Conservation (phyloP, 345 rosid species). For the Tarenaya hassleriana region DNA sequence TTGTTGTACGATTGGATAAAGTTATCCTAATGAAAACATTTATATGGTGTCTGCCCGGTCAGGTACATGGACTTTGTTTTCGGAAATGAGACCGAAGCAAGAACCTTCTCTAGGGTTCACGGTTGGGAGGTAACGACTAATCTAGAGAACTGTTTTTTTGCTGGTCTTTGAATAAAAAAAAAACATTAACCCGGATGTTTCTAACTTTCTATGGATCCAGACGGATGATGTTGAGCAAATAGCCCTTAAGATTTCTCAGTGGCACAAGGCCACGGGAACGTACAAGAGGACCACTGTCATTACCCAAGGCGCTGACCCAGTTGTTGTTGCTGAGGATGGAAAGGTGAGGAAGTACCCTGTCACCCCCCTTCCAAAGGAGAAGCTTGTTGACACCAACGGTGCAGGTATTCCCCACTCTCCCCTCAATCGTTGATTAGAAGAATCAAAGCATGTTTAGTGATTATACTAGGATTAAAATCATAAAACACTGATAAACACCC, state of each 20-base stretch:
- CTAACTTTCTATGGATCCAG: constrained; percentile 36
- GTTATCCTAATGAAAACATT: constrained; percentile 7
- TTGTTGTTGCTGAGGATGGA: constrained; percentile 91
- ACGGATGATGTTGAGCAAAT: constrained; percentile 86
- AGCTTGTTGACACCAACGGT: constrained; percentile 89
- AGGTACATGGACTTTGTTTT: constrained; percentile 87
- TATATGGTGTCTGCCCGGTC: constrained; percentile 9
- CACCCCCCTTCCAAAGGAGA: constrained; percentile 70
- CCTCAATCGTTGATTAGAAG: no score
- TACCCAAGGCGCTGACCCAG: constrained; percentile 95
- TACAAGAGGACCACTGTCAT: constrained; percentile 90
- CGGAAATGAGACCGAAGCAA: constrained; percentile 97
- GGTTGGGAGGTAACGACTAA: constrained; percentile 74
- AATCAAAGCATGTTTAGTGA: no score
- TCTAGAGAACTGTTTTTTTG: no score
- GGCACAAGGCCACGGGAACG: constrained; percentile 81
- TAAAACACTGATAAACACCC: no score
- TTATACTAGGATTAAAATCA: no score
- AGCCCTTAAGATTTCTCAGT: constrained; percentile 79
- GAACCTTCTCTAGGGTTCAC: constrained; percentile 82
- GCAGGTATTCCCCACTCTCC: constrained; percentile 53
- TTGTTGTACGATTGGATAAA: background rate
- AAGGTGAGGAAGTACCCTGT: constrained; percentile 77
- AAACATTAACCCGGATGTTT: background rate
- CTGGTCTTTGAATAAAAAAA: background rate